These are phyloP conservation scores for Parietichytrium sp. DNA, from an alignment of 108 stramenopile genomes.

Conservation along the genomic window DNA sequence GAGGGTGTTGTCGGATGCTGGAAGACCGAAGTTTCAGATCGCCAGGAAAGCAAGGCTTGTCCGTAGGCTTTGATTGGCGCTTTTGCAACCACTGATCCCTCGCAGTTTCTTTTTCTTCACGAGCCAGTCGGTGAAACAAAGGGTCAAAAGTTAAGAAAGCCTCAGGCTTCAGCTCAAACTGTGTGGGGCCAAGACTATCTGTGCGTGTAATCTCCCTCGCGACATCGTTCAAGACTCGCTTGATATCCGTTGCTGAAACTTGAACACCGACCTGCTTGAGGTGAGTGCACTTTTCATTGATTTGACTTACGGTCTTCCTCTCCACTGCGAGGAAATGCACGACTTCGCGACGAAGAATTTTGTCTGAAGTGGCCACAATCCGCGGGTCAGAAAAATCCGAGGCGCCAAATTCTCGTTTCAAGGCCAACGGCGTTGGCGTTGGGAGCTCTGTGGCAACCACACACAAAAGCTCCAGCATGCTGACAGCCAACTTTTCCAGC, in stretches of 20 bases:
- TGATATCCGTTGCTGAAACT: background rate
- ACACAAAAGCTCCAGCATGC: background rate
- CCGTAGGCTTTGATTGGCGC: background rate
- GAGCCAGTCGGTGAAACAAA: constrained; percentile 6
- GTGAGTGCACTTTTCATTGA: constrained; percentile 21
- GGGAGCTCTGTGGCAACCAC: background rate
- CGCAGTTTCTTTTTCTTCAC: background rate
- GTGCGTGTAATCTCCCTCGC: background rate
- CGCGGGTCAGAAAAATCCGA: background rate
- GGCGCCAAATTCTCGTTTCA: too few species aligned
- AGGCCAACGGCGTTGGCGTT: background rate
- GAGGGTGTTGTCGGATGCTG: background rate
- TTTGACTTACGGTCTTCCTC: background rate
- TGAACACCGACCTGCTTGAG: constrained; percentile 11
- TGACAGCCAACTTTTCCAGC: background rate
- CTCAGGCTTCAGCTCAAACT: background rate
- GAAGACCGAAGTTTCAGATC: background rate
- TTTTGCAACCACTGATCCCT: background rate
- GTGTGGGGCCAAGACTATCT: background rate
- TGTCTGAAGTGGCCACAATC: background rate
- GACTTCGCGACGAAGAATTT: constrained; percentile 8
- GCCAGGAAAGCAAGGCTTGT: constrained; percentile 30
- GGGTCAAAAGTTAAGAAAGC: background rate
- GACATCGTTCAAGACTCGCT: background rate
- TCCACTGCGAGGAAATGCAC: background rate